Evolutionary conservation across 2,329 filamentous ascomycete species (phyloP), one percentile per base, ranked within the genome.

Genomic region (Microsporum ferrugineum): DNA sequence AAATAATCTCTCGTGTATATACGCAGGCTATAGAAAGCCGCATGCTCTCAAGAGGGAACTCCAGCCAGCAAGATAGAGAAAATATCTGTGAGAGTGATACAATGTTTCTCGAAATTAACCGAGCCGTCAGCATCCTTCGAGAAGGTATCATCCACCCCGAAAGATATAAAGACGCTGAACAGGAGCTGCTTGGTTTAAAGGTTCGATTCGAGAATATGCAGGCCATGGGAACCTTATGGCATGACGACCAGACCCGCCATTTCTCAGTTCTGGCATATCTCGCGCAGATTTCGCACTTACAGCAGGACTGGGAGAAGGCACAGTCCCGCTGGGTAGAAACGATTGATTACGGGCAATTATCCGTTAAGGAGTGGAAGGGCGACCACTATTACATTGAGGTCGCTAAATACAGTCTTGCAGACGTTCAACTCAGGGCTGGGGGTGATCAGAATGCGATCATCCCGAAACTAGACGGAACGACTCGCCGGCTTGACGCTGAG

Each of bases 21-120:
- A 57, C 59, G 2, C n/a, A 41, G 5, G 59, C 59, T 2, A 57
- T 60, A 27, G 59, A 60, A 27, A 56, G 29, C 36, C 59, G 59
- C 36, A 57, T 47, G 49, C 29, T 60, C n/a, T 8, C 38, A n/a
- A 14, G 59, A 34, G 59, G 49, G 3, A 36, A 45, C 36, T 39
- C 45, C 12, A 45, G 36, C 7, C 49, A 38, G 12, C 12, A 60
- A 5, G 36, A 56, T n/a, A 38, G 36, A n/a, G 59, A 57, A 6
- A 60, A 60, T 27, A 29, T 57, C 4, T 12, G 59, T 31, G 59
- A 60, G 23, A 60, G 29, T 5, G 59, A 60, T 23, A 60, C 49
- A 33, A 60, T 56, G 59, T 60, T 60, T 43, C 59, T 60, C 6
- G 59, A 60, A 34, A 60, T 60, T 38, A 60, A 56, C n/a, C 38